Evolutionary conservation across 345 rosid genomes (phyloP).

Genomic region (Citrus australasica): DNA sequence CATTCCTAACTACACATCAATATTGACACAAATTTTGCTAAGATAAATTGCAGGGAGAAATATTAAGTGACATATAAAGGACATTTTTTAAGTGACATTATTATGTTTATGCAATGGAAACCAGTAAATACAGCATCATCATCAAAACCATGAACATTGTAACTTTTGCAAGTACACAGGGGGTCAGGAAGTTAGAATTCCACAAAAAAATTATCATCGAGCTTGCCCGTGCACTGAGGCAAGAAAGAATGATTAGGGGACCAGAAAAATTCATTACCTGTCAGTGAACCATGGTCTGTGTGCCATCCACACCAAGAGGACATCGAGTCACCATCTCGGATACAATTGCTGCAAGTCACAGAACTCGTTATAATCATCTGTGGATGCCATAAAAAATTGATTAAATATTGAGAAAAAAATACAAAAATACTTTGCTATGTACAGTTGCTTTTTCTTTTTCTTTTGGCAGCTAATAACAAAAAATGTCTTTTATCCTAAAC

Average conservation of each 20-base stretch:
- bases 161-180: neutral
- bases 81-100: neutral
- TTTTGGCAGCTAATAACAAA: neutral
- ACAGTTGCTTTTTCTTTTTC: neutral
- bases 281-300: conserved; percentile 84
- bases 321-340: conserved; percentile 42
- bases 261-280: conserved; percentile 40
- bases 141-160: neutral
- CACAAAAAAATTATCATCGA: neutral
- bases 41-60: neutral
- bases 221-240: neutral
- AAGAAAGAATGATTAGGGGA: conserved; percentile 14
- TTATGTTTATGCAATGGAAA: neutral
- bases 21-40: neutral
- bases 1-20: neutral
- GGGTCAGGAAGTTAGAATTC: neutral
- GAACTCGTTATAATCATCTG: conserved; percentile 10
- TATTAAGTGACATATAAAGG: neutral
- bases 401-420: neutral
- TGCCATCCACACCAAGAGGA: conserved; percentile 99
- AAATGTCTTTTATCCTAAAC: neutral
- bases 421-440: neutral
- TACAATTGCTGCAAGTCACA: conserved; percentile 40
- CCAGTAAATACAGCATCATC: neutral
- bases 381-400: conserved; percentile 6